Evolutionary conservation across 352 stramenopile genomes (phyloP).

Genomic region (Globisporangium cylindrosporum): DNA sequence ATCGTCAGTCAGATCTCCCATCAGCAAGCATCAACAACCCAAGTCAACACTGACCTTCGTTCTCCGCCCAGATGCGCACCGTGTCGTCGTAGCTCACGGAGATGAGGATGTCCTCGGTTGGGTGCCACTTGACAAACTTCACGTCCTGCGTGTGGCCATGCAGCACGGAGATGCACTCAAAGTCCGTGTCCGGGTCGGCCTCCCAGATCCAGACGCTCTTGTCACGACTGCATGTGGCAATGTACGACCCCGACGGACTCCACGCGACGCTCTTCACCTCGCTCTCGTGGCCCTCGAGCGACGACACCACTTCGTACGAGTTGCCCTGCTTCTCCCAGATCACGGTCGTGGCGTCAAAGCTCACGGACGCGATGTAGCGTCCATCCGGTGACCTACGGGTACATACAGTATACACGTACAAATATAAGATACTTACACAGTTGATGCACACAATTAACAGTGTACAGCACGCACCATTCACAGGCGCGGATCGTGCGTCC

Average conservation of each 20-base stretch:
- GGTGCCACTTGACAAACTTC: conserved; percentile 95
- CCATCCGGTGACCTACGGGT: conserved; percentile 60
- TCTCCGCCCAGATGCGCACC: conserved; percentile 94
- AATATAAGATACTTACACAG: no score
- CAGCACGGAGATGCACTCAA: conserved; percentile 97
- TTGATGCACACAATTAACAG: neutral
- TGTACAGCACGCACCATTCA: conserved; percentile 72
- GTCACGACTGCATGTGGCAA: conserved; percentile 98
- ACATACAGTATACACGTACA: neutral
- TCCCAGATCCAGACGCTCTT: conserved; percentile 99
- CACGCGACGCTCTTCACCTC: conserved; percentile 97
- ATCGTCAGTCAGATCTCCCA: neutral
- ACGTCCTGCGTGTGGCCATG: conserved; percentile 96
- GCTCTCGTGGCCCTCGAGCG: conserved; percentile 97
- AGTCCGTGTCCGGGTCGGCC: conserved; percentile 91
- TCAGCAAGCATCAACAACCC: neutral
- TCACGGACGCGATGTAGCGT: conserved; percentile 91
- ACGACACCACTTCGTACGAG: conserved; percentile 93
- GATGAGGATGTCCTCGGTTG: conserved; percentile 79
- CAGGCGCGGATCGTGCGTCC: conserved; percentile 93
- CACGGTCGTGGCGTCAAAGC: conserved; percentile 95
- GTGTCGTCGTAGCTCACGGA: conserved; percentile 96
- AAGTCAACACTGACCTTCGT: conserved; percentile 48
- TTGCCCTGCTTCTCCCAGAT: conserved; percentile 91
- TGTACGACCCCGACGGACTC: conserved; percentile 90